Conservation (phyloP, 371 early-diverging fungal species). For the Rhizopus delemar region DNA sequence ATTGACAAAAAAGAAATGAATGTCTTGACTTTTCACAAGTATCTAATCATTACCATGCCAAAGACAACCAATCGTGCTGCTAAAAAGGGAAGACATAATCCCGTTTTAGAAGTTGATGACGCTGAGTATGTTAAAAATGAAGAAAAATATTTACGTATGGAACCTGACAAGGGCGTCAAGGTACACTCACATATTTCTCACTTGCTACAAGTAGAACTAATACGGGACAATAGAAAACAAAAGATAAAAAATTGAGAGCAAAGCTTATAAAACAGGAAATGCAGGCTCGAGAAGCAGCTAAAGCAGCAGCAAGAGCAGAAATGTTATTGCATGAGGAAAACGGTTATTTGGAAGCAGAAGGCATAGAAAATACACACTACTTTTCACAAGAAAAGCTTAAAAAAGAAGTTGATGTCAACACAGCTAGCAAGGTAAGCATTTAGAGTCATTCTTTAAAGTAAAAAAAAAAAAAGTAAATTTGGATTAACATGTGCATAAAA, state of each 20-base stretch:
- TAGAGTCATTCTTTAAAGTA: neutral
- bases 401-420: constrained; percentile 78
- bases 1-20: neutral
- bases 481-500: neutral
- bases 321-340: constrained; percentile 75
- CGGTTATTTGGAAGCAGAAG: constrained; percentile 85
- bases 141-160: constrained; percentile 36
- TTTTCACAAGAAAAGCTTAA: constrained; percentile 79
- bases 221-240: constrained; percentile 47
- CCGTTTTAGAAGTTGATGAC: constrained; percentile 1
- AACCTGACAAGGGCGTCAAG: constrained; percentile 20
- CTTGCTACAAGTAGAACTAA: neutral
- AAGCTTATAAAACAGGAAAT: constrained; percentile 62
- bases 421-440: constrained; percentile 70
- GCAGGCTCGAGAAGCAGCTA: constrained; percentile 67
- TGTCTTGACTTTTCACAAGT: neutral
- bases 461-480: neutral
- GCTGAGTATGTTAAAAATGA: constrained; percentile 32
- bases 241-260: constrained; percentile 68
- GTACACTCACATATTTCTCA: constrained; percentile 12
- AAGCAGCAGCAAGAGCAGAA: constrained; percentile 77
- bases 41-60: neutral
- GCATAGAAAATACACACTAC: constrained; percentile 86
- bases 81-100: neutral
- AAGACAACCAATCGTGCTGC: neutral